Evolutionary conservation across 1,284 basidiomycete genomes (phyloP), one percentile per base, ranked within the genome.

Genomic region (Sutorius eximius): DNA sequence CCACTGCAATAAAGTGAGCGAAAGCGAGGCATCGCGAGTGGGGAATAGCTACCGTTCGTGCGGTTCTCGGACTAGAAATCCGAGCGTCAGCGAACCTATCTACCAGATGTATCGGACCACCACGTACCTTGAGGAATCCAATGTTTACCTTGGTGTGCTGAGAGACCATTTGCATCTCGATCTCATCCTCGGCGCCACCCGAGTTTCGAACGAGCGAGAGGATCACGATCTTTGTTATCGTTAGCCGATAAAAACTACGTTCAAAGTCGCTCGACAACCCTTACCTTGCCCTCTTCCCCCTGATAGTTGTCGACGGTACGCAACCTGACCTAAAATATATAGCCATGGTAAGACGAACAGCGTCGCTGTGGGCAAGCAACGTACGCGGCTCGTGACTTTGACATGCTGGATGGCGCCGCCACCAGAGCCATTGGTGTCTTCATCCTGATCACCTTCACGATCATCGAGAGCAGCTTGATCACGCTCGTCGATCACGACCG

Each of bases 271-370:
- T 18, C 6, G 5, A 37, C 6, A 18, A 10, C 20, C 12, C 65
- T 30, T 54, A 77, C 75, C 63, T 78, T 79, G 1, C 79, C 84
- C 71, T 87, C 86, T 59, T 87, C 82, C 10, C 87, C 88, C 66
- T 91, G 89, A 62, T 82, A 91, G 56, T 86, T 89, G 60, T 91
- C 88, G 1, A 91, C 79, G 1, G 87, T 90, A n/a, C 86, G 78
- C 9, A 89, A 70, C 15, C 78, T 79, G 30, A 89, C 80, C 85
- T 89, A 42, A 33, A 49, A 40, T 24, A 11, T 24, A 11, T 37
- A 15, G 16, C 16, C 2, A 22, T 18, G 27, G 36, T 53, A 29
- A 54, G 40, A 22, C 15, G n/a, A 15, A 12, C 2, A 2, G 4
- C 24, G 16, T 22, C 5, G n/a, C 36, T 6, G 1, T 20, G 16